Evolutionary conservation across 2,329 filamentous ascomycete species (phyloP).

Genomic region (Aspergillus latus): DNA sequence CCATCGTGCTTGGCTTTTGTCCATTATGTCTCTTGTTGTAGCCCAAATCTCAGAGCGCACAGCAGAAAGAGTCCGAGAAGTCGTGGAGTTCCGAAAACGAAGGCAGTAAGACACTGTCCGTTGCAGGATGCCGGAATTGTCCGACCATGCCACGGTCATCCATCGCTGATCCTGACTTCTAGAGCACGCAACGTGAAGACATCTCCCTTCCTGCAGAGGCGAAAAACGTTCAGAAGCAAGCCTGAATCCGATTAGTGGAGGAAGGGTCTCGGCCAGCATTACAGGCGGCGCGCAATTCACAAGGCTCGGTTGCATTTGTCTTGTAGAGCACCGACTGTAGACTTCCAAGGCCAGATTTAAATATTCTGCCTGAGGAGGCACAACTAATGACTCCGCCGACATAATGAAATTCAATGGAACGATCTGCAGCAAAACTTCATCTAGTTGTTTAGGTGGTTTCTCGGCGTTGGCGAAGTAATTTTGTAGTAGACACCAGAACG

Average conservation of each 20-base stretch:
- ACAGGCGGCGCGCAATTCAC: slow-evolving; percentile 55
- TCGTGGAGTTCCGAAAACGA: slow-evolving; percentile 37
- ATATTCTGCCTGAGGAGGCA: slow-evolving; percentile 52
- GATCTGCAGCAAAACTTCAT: slow-evolving; percentile 59
- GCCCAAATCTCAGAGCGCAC: slow-evolving; percentile 59
- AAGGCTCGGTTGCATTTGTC: slow-evolving; percentile 32
- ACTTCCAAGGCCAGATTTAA: slow-evolving; percentile 56
- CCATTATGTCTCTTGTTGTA: slow-evolving; percentile 56
- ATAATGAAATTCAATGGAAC: slow-evolving; percentile 57
- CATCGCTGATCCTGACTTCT: slow-evolving; percentile 57
- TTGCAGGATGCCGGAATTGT: slow-evolving; percentile 56
- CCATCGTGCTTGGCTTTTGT: slow-evolving; percentile 54
- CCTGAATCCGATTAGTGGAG: slow-evolving; percentile 56
- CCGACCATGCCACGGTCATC: slow-evolving; percentile 61
- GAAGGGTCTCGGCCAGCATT: slow-evolving; percentile 54
- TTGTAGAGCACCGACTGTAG: slow-evolving; percentile 58
- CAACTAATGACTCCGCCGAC: slow-evolving; percentile 52
- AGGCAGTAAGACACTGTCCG: slow-evolving; percentile 57
- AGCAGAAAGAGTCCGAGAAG: slow-evolving; percentile 45
- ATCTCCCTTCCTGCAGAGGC: slow-evolving; percentile 57
- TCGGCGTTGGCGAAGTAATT: slow-evolving; percentile 48
- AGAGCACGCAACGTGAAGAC: slow-evolving; percentile 60
- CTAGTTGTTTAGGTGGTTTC: slow-evolving; percentile 30
- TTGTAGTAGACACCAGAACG: slow-evolving; percentile 59
- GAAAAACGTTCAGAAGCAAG: slow-evolving; percentile 54